Evolutionary conservation across 2,329 filamentous ascomycete genomes (phyloP).

Genomic region (Leptodontidium sp.): DNA sequence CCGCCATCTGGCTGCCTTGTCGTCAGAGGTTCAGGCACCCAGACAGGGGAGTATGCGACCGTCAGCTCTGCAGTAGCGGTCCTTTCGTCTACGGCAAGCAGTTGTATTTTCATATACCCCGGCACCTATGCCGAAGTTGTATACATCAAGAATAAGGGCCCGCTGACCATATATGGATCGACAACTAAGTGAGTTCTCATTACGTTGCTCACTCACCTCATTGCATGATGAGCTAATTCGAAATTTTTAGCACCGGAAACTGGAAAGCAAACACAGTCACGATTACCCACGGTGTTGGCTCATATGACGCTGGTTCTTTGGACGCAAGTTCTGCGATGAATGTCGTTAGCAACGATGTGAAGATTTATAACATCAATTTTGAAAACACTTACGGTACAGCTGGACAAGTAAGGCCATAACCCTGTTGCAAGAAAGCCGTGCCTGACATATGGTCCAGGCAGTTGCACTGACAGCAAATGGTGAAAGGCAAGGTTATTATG

Average conservation of each 20-base stretch:
- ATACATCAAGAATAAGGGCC: slow-evolving; percentile 51
- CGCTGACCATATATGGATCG: slow-evolving; percentile 56
- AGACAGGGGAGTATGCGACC: slow-evolving; percentile 27
- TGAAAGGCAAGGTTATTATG: slow-evolving; percentile 13
- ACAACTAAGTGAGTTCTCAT: slow-evolving; percentile 44
- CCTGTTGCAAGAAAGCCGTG: background rate
- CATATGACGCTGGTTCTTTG: slow-evolving; percentile 30
- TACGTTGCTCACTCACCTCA: slow-evolving; percentile 4
- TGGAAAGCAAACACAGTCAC: slow-evolving; percentile 32
- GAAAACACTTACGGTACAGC: slow-evolving; percentile 55
- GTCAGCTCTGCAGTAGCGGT: slow-evolving; percentile 26
- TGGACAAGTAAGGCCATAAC: slow-evolving; percentile 42
- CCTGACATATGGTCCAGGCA: slow-evolving; percentile 9
- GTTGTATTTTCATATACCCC: slow-evolving; percentile 49
- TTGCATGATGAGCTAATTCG: background rate
- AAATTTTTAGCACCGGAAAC: slow-evolving; percentile 28
- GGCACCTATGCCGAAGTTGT: slow-evolving; percentile 54
- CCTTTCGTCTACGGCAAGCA: slow-evolving; percentile 25
- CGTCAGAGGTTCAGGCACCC: slow-evolving; percentile 24
- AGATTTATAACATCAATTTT: slow-evolving; percentile 65
- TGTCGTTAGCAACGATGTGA: slow-evolving; percentile 55
- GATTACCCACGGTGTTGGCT: slow-evolving; percentile 21
- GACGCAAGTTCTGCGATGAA: slow-evolving; percentile 56
- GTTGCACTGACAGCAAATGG: slow-evolving; percentile 12
- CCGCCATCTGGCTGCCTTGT: slow-evolving; percentile 27